phyloP scores from a whole-genome alignment of 176 grass and related monocot species.

The Aegilops sharonensis region DNA sequence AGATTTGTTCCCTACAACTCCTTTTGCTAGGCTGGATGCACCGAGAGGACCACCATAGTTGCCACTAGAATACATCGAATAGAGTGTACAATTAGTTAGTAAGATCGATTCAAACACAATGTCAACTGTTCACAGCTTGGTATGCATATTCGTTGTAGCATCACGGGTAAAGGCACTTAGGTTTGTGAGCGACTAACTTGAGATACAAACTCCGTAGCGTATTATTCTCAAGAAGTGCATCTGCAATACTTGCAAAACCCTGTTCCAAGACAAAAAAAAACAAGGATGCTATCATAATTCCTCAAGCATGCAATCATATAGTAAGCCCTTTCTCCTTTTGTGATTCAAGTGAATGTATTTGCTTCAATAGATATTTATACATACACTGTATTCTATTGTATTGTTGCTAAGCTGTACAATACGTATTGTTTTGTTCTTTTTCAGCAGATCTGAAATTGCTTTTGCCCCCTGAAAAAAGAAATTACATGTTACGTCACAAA shows the following conservation, averaged over 20 bases:
- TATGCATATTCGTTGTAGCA: slow-evolving; percentile 13
- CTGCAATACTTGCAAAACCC: slow-evolving; percentile 94
- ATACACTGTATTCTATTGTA: slow-evolving; percentile 84
- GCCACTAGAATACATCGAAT: slow-evolving; percentile 62
- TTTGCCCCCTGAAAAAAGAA: slow-evolving; percentile 76
- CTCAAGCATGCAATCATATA: slow-evolving; percentile 19
- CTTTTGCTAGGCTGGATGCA: slow-evolving; percentile 82
- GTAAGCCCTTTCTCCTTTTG: background rate
- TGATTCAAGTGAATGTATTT: slow-evolving; percentile 23
- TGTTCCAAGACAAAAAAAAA: slow-evolving; percentile 41
- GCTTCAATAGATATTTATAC: slow-evolving; percentile 28
- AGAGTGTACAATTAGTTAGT: slow-evolving; percentile 28
- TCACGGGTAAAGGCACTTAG: slow-evolving; percentile 15
- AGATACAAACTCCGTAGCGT: slow-evolving; percentile 77
- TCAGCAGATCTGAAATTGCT: slow-evolving; percentile 82
- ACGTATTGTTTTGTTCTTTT: slow-evolving; percentile 80
- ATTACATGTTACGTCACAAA: slow-evolving; percentile 1
- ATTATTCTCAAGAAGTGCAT: slow-evolving; percentile 90
- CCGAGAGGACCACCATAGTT: slow-evolving; percentile 96
- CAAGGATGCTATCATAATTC: background rate
- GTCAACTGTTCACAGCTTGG: slow-evolving; percentile 10
- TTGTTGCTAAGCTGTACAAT: slow-evolving; percentile 91
- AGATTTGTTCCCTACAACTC: slow-evolving; percentile 89
- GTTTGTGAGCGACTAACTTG: slow-evolving; percentile 67
- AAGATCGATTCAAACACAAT: slow-evolving; percentile 23